A percentile compares a stretch with the other conserved stretches of the same genome.
phyloP scores from a whole-genome alignment of 805 yeast species.

The Candida mattraensis region DNA sequence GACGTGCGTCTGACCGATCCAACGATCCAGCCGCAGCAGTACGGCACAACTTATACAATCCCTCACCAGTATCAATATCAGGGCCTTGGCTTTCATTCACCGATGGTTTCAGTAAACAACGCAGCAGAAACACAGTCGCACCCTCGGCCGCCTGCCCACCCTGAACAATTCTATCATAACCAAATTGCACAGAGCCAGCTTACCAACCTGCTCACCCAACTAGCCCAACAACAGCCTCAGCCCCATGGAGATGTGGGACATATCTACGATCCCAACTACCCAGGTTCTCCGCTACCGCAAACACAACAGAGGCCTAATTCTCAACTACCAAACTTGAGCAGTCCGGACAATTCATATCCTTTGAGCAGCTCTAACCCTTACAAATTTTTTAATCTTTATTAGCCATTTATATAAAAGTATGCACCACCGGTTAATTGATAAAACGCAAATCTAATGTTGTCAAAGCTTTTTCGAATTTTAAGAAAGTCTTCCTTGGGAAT shows the following conservation, averaged over 20 bases:
- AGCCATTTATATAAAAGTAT: slow-evolving; percentile 2
- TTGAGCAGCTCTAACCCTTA: slow-evolving; percentile 12
- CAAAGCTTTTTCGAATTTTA: neutral
- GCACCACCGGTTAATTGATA: neutral
- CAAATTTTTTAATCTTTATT: slow-evolving; percentile 13
- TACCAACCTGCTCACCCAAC: slow-evolving; percentile 13
- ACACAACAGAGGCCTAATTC: slow-evolving; percentile 2
- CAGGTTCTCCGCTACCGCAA: slow-evolving; percentile 2
- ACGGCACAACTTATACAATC: slow-evolving; percentile 1
- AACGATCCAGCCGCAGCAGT: slow-evolving; percentile 1
- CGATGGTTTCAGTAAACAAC: too few species aligned
- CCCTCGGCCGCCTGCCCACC: slow-evolving; percentile 1
- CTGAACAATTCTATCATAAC: slow-evolving; percentile 1
- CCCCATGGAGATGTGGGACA: too few species aligned
- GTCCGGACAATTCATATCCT: slow-evolving; percentile 12
- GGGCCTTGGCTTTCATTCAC: too few species aligned
- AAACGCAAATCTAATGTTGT: neutral
- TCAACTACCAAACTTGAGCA: slow-evolving; percentile 12
- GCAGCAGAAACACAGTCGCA: slow-evolving; percentile 1
- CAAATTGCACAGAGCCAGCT: slow-evolving; percentile 11
- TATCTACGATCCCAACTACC: neutral
- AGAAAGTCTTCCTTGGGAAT: slow-evolving; percentile 18
- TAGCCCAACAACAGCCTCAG: slow-evolving; percentile 8
- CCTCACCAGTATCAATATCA: too few species aligned
- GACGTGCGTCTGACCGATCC: neutral